phyloP scores from a whole-genome alignment of 2,329 filamentous ascomycete genomes.

The Pseudocercospora cruenta region DNA sequence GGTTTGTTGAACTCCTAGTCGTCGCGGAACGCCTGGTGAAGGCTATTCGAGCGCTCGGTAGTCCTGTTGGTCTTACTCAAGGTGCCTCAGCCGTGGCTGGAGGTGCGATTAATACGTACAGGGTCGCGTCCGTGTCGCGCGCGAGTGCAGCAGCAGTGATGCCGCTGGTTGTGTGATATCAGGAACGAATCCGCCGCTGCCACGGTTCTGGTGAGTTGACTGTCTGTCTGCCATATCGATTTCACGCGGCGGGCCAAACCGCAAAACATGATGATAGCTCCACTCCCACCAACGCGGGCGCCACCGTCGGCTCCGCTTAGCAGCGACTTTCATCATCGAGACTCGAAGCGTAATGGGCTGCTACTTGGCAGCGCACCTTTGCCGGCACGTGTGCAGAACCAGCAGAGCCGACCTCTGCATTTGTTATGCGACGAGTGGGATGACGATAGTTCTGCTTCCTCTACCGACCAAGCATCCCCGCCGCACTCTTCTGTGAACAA shows the following conservation, averaged over 20 bases:
- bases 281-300: neutral
- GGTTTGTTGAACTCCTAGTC: neutral
- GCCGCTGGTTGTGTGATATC: constrained; percentile 1
- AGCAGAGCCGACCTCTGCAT: neutral
- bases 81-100: constrained; percentile 1
- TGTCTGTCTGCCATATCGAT: neutral
- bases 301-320: neutral
- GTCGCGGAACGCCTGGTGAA: neutral
- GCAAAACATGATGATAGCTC: neutral
- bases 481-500: neutral
- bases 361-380: constrained; percentile 4
- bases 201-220: neutral
- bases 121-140: neutral
- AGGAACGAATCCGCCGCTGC: neutral
- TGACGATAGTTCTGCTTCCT: neutral
- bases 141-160: neutral
- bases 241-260: constrained; percentile 4
- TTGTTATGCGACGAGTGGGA: constrained; percentile 5
- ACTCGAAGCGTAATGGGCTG: constrained; percentile 8
- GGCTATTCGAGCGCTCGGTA: constrained; percentile 1
- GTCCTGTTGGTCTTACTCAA: neutral
- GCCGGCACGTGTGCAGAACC: neutral
- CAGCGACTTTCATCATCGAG: constrained; percentile 6
- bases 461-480: neutral
- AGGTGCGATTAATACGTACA: neutral